These are phyloP conservation scores for Fraxinus ornus DNA, from an alignment of 305 asterid species.

Conservation along the genomic window DNA sequence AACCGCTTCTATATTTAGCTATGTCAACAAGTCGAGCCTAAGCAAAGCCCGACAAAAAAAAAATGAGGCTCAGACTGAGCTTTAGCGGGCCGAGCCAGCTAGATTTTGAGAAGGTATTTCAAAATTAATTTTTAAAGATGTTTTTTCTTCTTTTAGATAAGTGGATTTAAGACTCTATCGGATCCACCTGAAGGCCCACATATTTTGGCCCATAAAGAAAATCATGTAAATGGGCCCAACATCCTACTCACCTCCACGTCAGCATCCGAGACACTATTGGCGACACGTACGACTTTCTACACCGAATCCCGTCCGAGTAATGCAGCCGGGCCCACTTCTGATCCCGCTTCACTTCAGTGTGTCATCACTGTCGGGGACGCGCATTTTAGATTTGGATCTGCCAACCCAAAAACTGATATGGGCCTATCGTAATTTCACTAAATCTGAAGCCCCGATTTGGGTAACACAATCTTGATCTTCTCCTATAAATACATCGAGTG, in stretches of 20 bases:
- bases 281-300: not conserved
- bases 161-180: not conserved
- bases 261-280: not conserved
- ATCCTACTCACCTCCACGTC: not conserved
- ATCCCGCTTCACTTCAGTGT: not conserved
- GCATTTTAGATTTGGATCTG: not conserved
- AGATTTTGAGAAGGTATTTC: not conserved
- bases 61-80: too few relatives aligned
- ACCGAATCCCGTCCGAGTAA: not conserved
- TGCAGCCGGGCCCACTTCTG: not conserved
- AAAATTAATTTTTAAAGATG: too few relatives aligned
- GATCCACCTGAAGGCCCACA: not conserved
- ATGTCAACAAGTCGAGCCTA: too few relatives aligned
- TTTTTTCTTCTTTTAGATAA: not conserved
- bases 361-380: slow-evolving; percentile 5
- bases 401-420: not conserved
- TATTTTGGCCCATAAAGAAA: not conserved
- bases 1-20: not conserved
- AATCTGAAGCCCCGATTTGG: slow-evolving; percentile 29
- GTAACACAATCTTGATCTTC: slow-evolving; percentile 21
- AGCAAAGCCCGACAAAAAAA: too few relatives aligned
- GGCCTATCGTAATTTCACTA: slow-evolving; percentile 30
- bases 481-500: slow-evolving; percentile 32
- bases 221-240: not conserved
- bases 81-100: too few relatives aligned